Evolutionary conservation across 257 asterid genomes (phyloP), one percentile per base, ranked within the genome.

Genomic region (Galeopsis tetrahit): DNA sequence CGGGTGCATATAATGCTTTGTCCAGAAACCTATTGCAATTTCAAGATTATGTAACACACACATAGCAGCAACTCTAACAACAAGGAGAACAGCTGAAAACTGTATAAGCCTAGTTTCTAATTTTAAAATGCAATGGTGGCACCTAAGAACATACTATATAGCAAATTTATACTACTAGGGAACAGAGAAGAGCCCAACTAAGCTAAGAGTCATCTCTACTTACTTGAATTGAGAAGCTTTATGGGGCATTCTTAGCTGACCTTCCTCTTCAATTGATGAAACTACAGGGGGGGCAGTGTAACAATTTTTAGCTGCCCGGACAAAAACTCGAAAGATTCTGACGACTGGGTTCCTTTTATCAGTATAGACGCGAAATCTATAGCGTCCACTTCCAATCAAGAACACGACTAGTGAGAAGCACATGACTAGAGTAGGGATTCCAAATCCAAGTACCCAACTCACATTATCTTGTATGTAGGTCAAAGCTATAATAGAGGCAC

Each of bases 401-500:
- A 82, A 79, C 1, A 62, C 10, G 44, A 72, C 5, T 3, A 84
- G 66, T 2, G 85, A 72, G 7, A 81, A 36, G 66, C 72, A 66
- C 86, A 85, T 77, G 40, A 59, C 71, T 9, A 75, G 10, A 59
- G 74, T 64, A 31, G 89, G 83, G 75, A 84, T 84, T 10, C 85
- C 89, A 49, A 82, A 82, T n/a, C 86, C 89, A 33, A 84, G 83
- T 31, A 39, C 80, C 88, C 89, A 84, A 73, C 86, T 73, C 8
- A 79, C 66, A 71, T 79, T 71, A 8, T 84, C 86, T 59, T 82
- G 85, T 65, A 84, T 77, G 67, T 84, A 84, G 44, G 17, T 82
- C 72, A 82, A 46, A 43, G 69, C 33, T 51, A n/a, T n/a, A 51
- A 57, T 35, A 79, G 8, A 1, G 85, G 70, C 2, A 69, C 59